Percentiles rank a stretch among this genome's conserved stretches.
Conservation (phyloP, 805 yeast genomes). For the Metschnikowia lochheadii region DNA sequence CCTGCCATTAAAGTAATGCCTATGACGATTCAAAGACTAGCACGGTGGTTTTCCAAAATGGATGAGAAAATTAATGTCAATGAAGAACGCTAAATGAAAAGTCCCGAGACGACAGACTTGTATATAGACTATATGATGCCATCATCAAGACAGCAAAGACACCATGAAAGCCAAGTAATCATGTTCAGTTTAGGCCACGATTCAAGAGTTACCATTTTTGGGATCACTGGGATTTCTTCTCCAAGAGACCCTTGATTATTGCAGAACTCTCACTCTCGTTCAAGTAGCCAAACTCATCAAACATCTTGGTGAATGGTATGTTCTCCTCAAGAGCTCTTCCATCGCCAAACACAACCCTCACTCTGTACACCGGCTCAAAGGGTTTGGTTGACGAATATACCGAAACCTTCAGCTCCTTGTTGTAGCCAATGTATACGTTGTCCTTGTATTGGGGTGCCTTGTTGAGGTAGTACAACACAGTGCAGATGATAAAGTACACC, state of each 20-base stretch:
- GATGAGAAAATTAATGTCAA: slow-evolving; percentile 28
- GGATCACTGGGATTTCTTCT: slow-evolving; percentile 14
- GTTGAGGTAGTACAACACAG: slow-evolving; percentile 31
- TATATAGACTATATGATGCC: background rate
- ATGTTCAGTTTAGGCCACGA: too few relatives aligned
- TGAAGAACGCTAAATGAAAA: background rate
- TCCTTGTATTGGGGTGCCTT: slow-evolving; percentile 35
- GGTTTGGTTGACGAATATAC: slow-evolving; percentile 38
- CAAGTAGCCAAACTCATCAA: slow-evolving; percentile 44
- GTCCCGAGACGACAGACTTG: background rate
- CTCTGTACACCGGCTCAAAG: slow-evolving; percentile 42
- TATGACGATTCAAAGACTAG: slow-evolving; percentile 29
- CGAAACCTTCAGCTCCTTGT: slow-evolving; percentile 30
- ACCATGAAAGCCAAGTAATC: too few relatives aligned
- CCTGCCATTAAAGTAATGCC: slow-evolving; percentile 44
- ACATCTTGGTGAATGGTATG: slow-evolving; percentile 37
- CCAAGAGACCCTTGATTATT: slow-evolving; percentile 20
- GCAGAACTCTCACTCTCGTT: slow-evolving; percentile 31
- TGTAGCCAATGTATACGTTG: slow-evolving; percentile 44
- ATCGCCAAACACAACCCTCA: slow-evolving; percentile 32
- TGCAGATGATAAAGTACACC: slow-evolving; percentile 36
- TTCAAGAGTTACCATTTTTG: too few relatives aligned
- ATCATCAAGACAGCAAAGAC: background rate
- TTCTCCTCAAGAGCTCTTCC: slow-evolving; percentile 17
- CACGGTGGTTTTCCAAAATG: slow-evolving; percentile 35